phyloP scores from a whole-genome alignment of 148 eudicot genomes.

The Amaranthus hypochondriacus region DNA sequence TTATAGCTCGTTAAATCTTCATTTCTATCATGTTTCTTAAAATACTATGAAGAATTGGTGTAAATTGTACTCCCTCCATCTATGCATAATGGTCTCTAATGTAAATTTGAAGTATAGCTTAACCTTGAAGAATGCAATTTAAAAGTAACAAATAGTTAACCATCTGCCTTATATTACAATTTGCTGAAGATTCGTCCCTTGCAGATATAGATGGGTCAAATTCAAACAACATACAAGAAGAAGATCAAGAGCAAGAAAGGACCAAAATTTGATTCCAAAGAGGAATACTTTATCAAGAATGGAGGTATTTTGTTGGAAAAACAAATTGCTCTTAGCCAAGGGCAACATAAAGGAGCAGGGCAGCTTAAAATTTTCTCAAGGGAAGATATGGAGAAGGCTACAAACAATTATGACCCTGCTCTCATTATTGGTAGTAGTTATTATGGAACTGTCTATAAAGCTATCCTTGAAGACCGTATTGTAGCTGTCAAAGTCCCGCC shows the following conservation, averaged over 20 bases:
- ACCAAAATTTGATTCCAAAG: conserved; percentile 6
- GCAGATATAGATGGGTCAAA: conserved; percentile 14
- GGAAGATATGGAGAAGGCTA: conserved; percentile 22
- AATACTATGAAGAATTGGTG: too few species aligned
- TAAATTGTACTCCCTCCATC: too few species aligned
- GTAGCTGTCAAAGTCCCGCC: conserved; percentile 21
- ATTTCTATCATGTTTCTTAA: too few species aligned
- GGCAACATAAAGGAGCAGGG: conserved; percentile 12
- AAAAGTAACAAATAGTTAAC: too few species aligned
- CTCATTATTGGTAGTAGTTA: conserved; percentile 12
- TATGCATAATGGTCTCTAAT: too few species aligned
- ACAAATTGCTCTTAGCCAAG: conserved; percentile 15
- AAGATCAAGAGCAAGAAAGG: conserved; percentile 3
- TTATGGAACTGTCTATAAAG: conserved; percentile 18
- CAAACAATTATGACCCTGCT: conserved; percentile 18
- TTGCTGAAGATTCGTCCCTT: too few species aligned
- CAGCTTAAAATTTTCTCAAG: conserved; percentile 16
- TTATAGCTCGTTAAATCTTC: too few species aligned
- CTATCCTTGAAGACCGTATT: conserved; percentile 14
- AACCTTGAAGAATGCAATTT: too few species aligned
- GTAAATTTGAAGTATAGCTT: too few species aligned
- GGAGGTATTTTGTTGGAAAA: conserved; percentile 25
- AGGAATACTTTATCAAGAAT: conserved; percentile 21
- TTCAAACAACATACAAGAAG: not conserved
- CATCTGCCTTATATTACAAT: too few species aligned